Conservation (phyloP, 2,329 filamentous ascomycete genomes). For the Remersonia thermophila region DNA sequence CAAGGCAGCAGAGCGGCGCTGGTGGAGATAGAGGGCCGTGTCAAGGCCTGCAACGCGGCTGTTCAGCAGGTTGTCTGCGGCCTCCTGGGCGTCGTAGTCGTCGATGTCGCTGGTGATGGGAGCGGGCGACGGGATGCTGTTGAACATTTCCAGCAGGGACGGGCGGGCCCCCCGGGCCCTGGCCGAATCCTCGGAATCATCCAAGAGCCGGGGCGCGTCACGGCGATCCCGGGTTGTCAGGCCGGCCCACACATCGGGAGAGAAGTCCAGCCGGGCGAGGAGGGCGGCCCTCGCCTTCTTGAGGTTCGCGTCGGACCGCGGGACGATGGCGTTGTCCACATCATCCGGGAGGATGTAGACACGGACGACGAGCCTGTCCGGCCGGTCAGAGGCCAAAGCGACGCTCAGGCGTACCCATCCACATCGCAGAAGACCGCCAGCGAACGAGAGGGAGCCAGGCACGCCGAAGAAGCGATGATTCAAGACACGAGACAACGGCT, state of each 20-base stretch:
- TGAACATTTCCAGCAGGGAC: conserved; percentile 60
- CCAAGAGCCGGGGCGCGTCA: conserved; percentile 18
- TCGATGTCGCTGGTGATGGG: conserved; percentile 39
- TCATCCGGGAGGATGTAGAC: conserved; percentile 58
- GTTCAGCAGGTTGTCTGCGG: conserved; percentile 43
- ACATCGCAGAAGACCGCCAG: conserved; percentile 21
- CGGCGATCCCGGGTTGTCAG: conserved; percentile 7
- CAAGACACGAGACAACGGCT: conserved; percentile 6
- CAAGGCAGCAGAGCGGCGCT: conserved; percentile 63
- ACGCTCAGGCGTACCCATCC: conserved; percentile 36
- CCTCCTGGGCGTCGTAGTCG: conserved; percentile 38
- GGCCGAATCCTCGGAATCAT: conserved; percentile 23
- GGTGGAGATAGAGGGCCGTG: conserved; percentile 63
- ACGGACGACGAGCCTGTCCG: conserved; percentile 28
- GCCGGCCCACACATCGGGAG: conserved; percentile 43
- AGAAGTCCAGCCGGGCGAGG: conserved; percentile 43
- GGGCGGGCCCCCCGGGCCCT: conserved; percentile 24
- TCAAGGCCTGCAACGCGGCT: conserved; percentile 43
- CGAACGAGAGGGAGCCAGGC: conserved; percentile 2
- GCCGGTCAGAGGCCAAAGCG: conserved; percentile 12
- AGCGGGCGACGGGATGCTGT: conserved; percentile 55
- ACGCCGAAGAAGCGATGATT: conserved; percentile 6
- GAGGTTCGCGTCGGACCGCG: conserved; percentile 33
- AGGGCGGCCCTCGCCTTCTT: conserved; percentile 35
- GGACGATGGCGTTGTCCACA: conserved; percentile 39